Base-by-base conservation (phyloP, 2,329 filamentous ascomycete species). In the Fusarium newnesense region DNA sequence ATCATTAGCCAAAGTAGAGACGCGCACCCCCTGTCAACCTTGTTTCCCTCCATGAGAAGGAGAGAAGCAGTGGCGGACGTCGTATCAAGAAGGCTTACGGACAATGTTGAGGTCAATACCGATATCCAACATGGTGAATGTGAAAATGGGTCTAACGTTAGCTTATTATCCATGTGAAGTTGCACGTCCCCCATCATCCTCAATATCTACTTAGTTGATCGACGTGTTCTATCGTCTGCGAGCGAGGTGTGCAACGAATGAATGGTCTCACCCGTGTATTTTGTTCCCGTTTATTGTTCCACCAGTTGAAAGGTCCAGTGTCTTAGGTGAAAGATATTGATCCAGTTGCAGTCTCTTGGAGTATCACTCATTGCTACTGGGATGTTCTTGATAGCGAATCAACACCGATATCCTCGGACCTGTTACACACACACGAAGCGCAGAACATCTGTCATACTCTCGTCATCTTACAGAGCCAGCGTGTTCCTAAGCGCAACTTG, bases 1-100 rank as follows among this genome's bases (percentile, higher is more conserved):
- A 77, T 78, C 75, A 76, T 60, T 59, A 53, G 54, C 57, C 66
- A 69, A 73, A 64, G 64, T 57, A 73, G 67, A 65, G 64, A 71
- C 68, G 49, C 70, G 60, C 70, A 70, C 16, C 57, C 74, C 75
- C 64, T 68, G 59, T 65, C 53, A 61, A 67, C 52, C 47, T 68
- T 74, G 64, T 42, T 39, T 62, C 43, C 62, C 60, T 58, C 56
- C 57, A 42, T 69, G 46, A 43, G 30, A 19, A 24, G 34, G 49
- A 26, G 49, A 53, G 39, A 63, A 54, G 39, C 71, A 74, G 40
- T 16, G 44, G 44, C 24, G 46, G 37, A 52, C 70, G 54, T 56
- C 49, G 57, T 52, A 28, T 56, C 42, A 46, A 43, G 36, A 42
- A 46, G 49, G 43, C 50, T 59, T 28, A 49, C 34, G 42, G 15